Evolutionary conservation across 352 stramenopile genomes (phyloP).

Genomic region (Plasmopara viticola): DNA sequence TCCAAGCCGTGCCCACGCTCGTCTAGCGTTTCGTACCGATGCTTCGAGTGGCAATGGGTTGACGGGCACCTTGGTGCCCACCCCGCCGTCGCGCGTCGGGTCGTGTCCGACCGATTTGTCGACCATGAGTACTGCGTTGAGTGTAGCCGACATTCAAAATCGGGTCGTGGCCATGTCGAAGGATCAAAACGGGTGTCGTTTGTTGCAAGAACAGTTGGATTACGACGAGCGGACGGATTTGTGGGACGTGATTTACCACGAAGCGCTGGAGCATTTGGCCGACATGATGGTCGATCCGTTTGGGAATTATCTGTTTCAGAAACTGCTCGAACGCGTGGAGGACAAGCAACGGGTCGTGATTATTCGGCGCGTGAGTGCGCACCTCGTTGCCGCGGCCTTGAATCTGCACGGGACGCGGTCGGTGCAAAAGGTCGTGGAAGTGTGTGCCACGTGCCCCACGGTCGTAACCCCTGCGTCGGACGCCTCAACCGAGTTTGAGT

Average conservation of each 20-base stretch:
- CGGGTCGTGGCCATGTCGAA: constrained; percentile 88
- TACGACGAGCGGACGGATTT: constrained; percentile 87
- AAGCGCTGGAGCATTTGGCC: constrained; percentile 93
- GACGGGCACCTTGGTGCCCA: constrained; percentile 24
- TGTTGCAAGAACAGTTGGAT: constrained; percentile 96
- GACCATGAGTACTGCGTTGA: constrained; percentile 40
- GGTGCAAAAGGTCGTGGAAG: constrained; percentile 98
- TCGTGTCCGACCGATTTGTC: constrained; percentile 17
- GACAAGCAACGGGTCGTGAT: constrained; percentile 89
- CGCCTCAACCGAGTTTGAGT: constrained; percentile 12
- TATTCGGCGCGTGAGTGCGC: constrained; percentile 87
- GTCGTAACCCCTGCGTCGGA: constrained; percentile 21
- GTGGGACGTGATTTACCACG: constrained; percentile 93
- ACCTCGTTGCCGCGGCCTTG: constrained; percentile 93
- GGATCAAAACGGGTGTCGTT: constrained; percentile 95
- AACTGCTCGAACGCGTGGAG: constrained; percentile 94
- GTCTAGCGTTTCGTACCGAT: constrained; percentile 28
- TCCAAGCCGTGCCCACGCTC: constrained; percentile 22
- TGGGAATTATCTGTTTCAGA: constrained; percentile 99
- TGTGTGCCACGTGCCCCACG: constrained; percentile 69
- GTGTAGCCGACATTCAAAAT: constrained; percentile 66
- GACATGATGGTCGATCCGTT: constrained; percentile 99
- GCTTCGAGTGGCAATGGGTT: constrained; percentile 10
- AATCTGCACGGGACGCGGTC: constrained; percentile 97
- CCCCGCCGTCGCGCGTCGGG: constrained; percentile 24